Evolutionary conservation across 805 yeast genomes (phyloP), one percentile per base, ranked within the genome.

Genomic region (Zygosaccharomyces rouxii): DNA sequence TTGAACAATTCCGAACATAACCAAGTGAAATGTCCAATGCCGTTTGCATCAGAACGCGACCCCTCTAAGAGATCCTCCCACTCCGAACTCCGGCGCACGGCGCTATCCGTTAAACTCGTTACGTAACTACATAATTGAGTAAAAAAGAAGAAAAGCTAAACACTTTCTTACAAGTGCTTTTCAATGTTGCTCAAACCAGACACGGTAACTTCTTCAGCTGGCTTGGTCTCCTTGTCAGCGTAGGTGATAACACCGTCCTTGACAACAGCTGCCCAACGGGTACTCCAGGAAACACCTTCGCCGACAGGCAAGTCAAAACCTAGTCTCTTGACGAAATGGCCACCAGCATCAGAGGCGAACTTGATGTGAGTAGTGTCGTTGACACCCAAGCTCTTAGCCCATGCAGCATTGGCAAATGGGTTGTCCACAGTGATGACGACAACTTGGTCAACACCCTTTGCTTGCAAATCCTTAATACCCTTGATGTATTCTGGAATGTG

Each of bases 231-330:
- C 55, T 60, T 62, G 50, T 63, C 74, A 31, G 75, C 68, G 65
- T 79, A 80, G 45, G 68, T 66, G 49, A 81, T 75, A 50, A 69
- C 68, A 58, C 83, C 83, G 50, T 78, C 68, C 57, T 80, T 81
- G 46, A 86, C 81, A 53, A 89, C 72, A 49, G 84, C 71, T 38
- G 92, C 89, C 70, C 81, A 87, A 70, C 96, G 79, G 54, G 75
- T 73, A 46, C 86, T 78, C 71, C 90, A 77, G 49, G 69, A 63
- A 21, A 83, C 86, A 46, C 63, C 71, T 19, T 74, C 74, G 44
- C 78, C 76, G 48, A 77, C 72, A 57, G 83, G 83, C 46, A 75
- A 64, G 38, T 74, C 70, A 53, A 79, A 77, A 42, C 90, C 95
- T 49, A 83, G 68, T 29, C 77, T 62, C 58, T 71, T 69, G 51